These are phyloP conservation scores for Vachellia pachyceras DNA, from an alignment of 306 rosid species.

Conservation along the genomic window DNA sequence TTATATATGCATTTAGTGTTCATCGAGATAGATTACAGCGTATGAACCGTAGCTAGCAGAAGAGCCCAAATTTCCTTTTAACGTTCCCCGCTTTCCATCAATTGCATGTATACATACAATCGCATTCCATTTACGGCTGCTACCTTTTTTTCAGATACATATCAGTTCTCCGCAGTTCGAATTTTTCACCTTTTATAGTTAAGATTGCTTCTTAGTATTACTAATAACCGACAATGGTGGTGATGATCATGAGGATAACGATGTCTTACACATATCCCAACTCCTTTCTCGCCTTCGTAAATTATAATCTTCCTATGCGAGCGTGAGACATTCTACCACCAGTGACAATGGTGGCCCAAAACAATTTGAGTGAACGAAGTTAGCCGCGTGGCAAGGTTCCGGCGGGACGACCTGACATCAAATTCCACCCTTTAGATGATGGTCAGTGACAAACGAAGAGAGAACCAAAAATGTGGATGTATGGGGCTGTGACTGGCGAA, in stretches of 20 bases:
- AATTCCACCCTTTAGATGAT: not conserved
- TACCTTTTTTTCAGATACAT: not conserved
- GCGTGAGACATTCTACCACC: not conserved
- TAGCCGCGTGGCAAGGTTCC: not conserved
- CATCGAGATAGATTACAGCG: too few species aligned
- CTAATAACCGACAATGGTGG: not conserved
- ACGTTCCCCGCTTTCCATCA: constrained; percentile 3
- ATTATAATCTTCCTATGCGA: not conserved
- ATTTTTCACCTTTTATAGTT: not conserved
- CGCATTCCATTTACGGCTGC: not conserved
- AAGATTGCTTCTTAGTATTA: not conserved
- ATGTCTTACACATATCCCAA: not conserved
- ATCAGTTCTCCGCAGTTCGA: not conserved
- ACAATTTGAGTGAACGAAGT: not conserved
- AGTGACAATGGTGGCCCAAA: not conserved
- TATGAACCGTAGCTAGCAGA: not conserved
- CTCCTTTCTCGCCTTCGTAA: not conserved
- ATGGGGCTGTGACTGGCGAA: constrained; percentile 27
- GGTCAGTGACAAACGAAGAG: not conserved
- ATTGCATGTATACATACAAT: not conserved
- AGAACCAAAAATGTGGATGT: not conserved
- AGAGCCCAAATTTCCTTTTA: not conserved
- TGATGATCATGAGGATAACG: not conserved
- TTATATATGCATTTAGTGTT: not conserved
- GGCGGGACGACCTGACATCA: constrained; percentile 18